A percentile compares a stretch with the other conserved stretches of the same genome.
Conservation (phyloP, 352 stramenopile genomes). For the Stramenopiles sp. region DNA sequence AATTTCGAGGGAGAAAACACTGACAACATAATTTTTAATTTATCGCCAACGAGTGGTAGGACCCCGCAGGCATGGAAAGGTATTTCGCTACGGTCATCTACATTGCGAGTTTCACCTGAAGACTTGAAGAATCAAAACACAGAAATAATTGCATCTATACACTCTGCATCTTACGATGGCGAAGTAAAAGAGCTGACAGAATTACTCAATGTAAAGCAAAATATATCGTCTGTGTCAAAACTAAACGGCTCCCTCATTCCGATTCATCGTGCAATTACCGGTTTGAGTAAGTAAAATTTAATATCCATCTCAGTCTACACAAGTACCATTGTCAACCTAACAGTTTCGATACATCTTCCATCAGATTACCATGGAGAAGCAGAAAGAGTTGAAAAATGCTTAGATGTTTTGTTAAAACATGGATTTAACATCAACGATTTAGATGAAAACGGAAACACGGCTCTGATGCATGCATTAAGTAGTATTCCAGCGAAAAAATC, state of each 20-base stretch:
- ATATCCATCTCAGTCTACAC: too few species aligned
- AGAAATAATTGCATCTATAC: not conserved
- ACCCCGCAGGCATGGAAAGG: not conserved
- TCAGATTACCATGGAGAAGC: not conserved
- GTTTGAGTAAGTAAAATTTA: too few species aligned
- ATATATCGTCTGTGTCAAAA: not conserved
- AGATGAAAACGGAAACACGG: not conserved
- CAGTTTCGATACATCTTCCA: too few species aligned
- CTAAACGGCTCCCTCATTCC: not conserved
- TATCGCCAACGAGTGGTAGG: too few species aligned
- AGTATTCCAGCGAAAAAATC: not conserved
- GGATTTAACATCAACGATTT: not conserved
- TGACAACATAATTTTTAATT: too few species aligned
- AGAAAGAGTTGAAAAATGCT: not conserved
- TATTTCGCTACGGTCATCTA: not conserved
- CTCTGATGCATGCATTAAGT: not conserved
- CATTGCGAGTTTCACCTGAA: not conserved
- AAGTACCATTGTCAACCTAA: too few species aligned
- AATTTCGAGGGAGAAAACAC: too few species aligned
- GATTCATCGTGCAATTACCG: conserved; percentile 1
- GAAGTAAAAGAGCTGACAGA: not conserved
- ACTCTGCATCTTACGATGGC: not conserved
- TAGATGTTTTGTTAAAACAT: not conserved
- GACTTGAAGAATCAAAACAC: not conserved
- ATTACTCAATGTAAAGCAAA: not conserved